phyloP scores from a whole-genome alignment of 139 green algal genomes.

The Chlorokybus atmophyticus region DNA sequence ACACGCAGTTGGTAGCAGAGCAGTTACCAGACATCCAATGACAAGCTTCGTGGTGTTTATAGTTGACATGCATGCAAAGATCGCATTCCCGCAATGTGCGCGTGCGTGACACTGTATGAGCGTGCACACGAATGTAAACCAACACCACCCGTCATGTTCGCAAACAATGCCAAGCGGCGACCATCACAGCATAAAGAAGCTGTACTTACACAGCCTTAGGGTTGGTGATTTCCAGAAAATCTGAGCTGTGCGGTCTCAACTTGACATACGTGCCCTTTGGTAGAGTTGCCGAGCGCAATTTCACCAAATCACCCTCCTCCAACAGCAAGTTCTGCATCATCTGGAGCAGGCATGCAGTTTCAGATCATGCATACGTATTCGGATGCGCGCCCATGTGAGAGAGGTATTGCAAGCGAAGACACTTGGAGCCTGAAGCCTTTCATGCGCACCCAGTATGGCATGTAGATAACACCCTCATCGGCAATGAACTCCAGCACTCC shows the following conservation, averaged over 20 bases:
- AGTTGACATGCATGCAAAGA: too few relatives aligned
- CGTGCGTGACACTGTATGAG: too few relatives aligned
- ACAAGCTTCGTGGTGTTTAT: too few relatives aligned
- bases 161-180: too few relatives aligned
- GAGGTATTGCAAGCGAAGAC: background rate
- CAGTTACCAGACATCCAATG: too few relatives aligned
- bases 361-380: too few relatives aligned
- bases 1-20: conserved; percentile 1
- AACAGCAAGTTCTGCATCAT: conserved; percentile 98
- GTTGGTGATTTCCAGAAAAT: conserved; percentile 95
- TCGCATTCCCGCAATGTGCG: too few relatives aligned
- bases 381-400: background rate
- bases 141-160: too few relatives aligned
- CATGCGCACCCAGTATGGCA: conserved; percentile 77
- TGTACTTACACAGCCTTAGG: conserved; percentile 70
- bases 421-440: background rate
- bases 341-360: background rate
- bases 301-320: conserved; percentile 74
- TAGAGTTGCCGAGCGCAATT: conserved; percentile 63
- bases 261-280: conserved; percentile 91
- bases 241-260: conserved; percentile 84
- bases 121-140: too few relatives aligned
- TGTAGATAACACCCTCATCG: conserved; percentile 88
- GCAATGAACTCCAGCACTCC: conserved; percentile 97
- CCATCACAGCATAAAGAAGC: too few relatives aligned